Evolutionary conservation across 2,329 filamentous ascomycete genomes (phyloP).

Genomic region (Cladosporium sphaerospermum): DNA sequence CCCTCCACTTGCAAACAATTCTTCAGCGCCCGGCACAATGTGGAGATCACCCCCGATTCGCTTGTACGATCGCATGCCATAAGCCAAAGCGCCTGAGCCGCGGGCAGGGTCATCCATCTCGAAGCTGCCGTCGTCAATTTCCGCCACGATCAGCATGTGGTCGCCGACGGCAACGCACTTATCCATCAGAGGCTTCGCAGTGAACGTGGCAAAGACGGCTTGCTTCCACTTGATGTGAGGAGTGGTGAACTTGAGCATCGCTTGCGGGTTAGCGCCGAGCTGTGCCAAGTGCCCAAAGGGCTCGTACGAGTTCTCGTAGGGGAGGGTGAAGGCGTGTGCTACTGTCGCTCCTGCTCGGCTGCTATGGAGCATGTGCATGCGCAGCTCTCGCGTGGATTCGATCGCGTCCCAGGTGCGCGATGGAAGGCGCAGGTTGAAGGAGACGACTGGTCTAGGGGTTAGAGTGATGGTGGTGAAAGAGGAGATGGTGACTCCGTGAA

Average conservation of each 20-base stretch:
- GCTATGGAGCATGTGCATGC: slow-evolving; percentile 45
- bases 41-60: slow-evolving; percentile 13
- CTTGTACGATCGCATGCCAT: slow-evolving; percentile 19
- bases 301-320: slow-evolving; percentile 17
- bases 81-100: slow-evolving; percentile 14
- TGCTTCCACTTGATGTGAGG: background rate
- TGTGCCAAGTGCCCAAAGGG: slow-evolving; percentile 17
- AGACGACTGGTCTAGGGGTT: slow-evolving; percentile 49
- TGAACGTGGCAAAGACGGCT: slow-evolving; percentile 26
- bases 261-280: background rate
- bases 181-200: slow-evolving; percentile 32
- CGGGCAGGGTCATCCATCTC: background rate
- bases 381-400: slow-evolving; percentile 35
- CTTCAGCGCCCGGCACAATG: background rate
- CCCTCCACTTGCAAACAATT: background rate
- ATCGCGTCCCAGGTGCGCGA: slow-evolving; percentile 53
- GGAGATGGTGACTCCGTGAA: slow-evolving; percentile 53
- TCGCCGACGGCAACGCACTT: slow-evolving; percentile 39
- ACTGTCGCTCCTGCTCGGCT: slow-evolving; percentile 25
- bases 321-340: slow-evolving; percentile 28
- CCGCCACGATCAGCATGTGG: slow-evolving; percentile 43
- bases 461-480: slow-evolving; percentile 56
- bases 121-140: slow-evolving; percentile 21
- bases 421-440: slow-evolving; percentile 55
- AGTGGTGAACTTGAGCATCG: background rate